Evolutionary conservation across 1,284 basidiomycete species (phyloP).

Genomic region (Ustilago trichophora): DNA sequence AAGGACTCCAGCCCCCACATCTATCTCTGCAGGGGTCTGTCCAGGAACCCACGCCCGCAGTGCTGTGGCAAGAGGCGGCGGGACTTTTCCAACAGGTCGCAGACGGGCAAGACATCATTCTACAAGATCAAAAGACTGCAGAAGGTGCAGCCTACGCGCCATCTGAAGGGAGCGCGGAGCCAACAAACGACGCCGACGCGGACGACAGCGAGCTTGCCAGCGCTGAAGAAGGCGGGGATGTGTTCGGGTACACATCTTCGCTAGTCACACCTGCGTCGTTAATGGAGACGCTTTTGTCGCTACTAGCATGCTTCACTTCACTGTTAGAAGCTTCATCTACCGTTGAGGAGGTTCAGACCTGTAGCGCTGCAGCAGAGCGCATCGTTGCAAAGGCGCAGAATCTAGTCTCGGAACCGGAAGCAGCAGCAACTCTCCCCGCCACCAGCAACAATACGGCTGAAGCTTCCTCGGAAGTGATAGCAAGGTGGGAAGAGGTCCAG

Average conservation of each 20-base stretch:
- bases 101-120: constrained; percentile 20
- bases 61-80: constrained; percentile 34
- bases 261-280: constrained; percentile 44
- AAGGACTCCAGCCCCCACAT: constrained; percentile 1
- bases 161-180: neutral
- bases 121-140: constrained; percentile 23
- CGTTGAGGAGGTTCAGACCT: constrained; percentile 3
- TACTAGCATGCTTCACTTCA: constrained; percentile 27
- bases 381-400: constrained; percentile 5
- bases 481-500: constrained; percentile 27
- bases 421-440: neutral
- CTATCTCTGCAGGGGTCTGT: neutral
- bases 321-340: constrained; percentile 33
- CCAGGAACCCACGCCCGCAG: neutral
- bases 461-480: constrained; percentile 12
- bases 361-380: constrained; percentile 5
- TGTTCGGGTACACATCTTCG: constrained; percentile 50
- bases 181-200: neutral
- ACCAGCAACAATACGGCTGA: constrained; percentile 4
- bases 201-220: neutral
- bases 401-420: neutral
- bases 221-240: neutral
- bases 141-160: neutral
- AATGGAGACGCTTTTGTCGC: constrained; percentile 39
- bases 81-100: constrained; percentile 20